Percentiles rank a stretch among this genome's conserved stretches.
Evolutionary conservation across 768 basidiomycete species (phyloP).

Genomic region (Pleurotus eryngii): DNA sequence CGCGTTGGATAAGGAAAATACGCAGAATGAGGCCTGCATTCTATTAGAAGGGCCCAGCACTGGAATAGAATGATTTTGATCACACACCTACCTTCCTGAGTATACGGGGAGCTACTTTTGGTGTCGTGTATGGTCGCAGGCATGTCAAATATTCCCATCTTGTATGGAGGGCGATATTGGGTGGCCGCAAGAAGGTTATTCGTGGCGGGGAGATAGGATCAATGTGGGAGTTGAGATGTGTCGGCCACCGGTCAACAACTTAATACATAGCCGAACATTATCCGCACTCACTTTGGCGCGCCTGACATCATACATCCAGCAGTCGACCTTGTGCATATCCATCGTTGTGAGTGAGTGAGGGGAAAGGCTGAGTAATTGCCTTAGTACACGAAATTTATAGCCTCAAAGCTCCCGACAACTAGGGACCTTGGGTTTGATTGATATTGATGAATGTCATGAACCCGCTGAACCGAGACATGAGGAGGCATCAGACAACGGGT

Average conservation of each 20-base stretch:
- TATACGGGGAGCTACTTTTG: constrained; percentile 2
- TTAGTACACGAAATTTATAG: too few species aligned
- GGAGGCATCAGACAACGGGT: too few species aligned
- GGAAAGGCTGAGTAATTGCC: constrained; percentile 14
- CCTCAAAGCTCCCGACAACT: too few species aligned
- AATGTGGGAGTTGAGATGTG: neutral
- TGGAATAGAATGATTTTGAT: neutral
- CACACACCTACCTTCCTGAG: constrained; percentile 6
- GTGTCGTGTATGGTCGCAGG: neutral
- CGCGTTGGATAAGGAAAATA: neutral
- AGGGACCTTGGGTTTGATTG: too few species aligned
- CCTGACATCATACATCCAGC: constrained; percentile 3
- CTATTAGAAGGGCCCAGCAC: neutral
- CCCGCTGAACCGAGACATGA: too few species aligned
- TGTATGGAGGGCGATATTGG: neutral
- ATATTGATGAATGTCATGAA: too few species aligned
- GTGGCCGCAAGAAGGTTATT: neutral
- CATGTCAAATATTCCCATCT: constrained; percentile 5
- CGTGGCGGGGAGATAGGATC: constrained; percentile 3
- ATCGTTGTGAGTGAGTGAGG: neutral
- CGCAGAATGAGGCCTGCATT: neutral
- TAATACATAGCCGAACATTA: neutral
- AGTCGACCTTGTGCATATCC: neutral
- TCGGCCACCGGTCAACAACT: neutral
- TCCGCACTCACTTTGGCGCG: constrained; percentile 1